phyloP scores from a whole-genome alignment of 2,329 filamentous ascomycete genomes.

The Alternaria tenuissima region DNA sequence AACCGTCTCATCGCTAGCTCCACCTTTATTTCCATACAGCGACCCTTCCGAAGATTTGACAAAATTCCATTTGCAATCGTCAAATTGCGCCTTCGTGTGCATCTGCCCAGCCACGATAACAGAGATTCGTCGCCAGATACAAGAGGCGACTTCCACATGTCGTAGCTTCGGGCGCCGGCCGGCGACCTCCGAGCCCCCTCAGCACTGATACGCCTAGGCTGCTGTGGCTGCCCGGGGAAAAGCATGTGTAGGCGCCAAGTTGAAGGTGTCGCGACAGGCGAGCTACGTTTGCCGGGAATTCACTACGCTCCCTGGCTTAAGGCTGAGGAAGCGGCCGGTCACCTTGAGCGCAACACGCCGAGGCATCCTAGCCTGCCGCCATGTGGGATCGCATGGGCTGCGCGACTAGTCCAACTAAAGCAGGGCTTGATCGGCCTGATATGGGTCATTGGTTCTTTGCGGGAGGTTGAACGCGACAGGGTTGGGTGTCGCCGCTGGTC shows the following conservation, averaged over 20 bases:
- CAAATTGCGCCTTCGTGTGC: slow-evolving; percentile 9
- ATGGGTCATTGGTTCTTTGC: slow-evolving; percentile 17
- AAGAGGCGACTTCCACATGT: slow-evolving; percentile 16
- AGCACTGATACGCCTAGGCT: slow-evolving; percentile 4
- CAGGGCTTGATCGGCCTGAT: slow-evolving; percentile 14
- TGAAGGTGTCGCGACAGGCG: slow-evolving; percentile 11
- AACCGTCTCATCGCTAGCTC: slow-evolving; percentile 11
- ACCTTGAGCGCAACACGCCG: slow-evolving; percentile 12
- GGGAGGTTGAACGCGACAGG: slow-evolving; percentile 13
- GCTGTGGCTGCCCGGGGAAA: slow-evolving; percentile 11
- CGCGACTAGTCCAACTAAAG: slow-evolving; percentile 11
- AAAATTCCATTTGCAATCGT: slow-evolving; percentile 21
- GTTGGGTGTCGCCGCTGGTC: slow-evolving; percentile 31
- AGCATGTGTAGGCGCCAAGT: slow-evolving; percentile 6
- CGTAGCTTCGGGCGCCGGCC: background rate
- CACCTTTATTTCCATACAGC: slow-evolving; percentile 9
- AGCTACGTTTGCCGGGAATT: slow-evolving; percentile 5
- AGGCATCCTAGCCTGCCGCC: slow-evolving; percentile 12
- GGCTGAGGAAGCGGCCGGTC: slow-evolving; percentile 10
- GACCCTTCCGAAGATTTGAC: slow-evolving; percentile 10
- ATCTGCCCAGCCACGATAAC: slow-evolving; percentile 16
- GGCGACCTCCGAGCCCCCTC: slow-evolving; percentile 13
- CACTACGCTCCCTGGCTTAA: slow-evolving; percentile 9
- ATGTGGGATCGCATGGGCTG: slow-evolving; percentile 18
- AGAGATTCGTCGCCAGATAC: slow-evolving; percentile 13